Conservation (phyloP, 768 basidiomycete species). For the Xanthoconium stramineum region DNA sequence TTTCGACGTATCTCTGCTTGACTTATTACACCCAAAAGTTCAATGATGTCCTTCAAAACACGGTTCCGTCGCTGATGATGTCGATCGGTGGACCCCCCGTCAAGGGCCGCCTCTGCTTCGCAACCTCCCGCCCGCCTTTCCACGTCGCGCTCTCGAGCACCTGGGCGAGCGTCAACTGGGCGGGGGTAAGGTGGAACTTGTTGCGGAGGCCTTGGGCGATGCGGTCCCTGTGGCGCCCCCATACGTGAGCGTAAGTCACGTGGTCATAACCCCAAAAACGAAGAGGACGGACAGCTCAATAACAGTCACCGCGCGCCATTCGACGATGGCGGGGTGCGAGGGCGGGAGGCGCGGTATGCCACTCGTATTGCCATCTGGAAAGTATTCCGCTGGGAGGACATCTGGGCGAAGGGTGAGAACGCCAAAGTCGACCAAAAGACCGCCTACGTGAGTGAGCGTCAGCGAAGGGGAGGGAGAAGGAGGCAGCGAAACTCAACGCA, state of each 20-base stretch:
- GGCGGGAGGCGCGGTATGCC: conserved; percentile 64
- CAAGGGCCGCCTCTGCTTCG: conserved; percentile 66
- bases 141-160: conserved; percentile 94
- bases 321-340: conserved; percentile 87
- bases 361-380: conserved; percentile 19
- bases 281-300: conserved; percentile 67
- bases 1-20: not conserved
- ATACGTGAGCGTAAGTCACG: not conserved
- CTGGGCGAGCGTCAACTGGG: conserved; percentile 60
- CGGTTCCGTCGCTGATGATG: conserved; percentile 56
- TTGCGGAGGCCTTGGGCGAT: conserved; percentile 67
- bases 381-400: conserved; percentile 46
- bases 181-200: conserved; percentile 42
- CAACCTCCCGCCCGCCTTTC: conserved; percentile 95
- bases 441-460: conserved; percentile 49
- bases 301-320: conserved; percentile 96
- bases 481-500: not conserved
- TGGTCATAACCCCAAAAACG: not conserved
- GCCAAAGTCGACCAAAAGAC: conserved; percentile 81
- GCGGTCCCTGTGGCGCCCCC: conserved; percentile 56
- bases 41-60: not conserved
- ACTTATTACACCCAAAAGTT: not conserved
- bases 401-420: conserved; percentile 66
- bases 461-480: not conserved
- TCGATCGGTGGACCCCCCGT: conserved; percentile 85